phyloP scores from a whole-genome alignment of 129 eudicot genomes.

The Pittosporum tobira region DNA sequence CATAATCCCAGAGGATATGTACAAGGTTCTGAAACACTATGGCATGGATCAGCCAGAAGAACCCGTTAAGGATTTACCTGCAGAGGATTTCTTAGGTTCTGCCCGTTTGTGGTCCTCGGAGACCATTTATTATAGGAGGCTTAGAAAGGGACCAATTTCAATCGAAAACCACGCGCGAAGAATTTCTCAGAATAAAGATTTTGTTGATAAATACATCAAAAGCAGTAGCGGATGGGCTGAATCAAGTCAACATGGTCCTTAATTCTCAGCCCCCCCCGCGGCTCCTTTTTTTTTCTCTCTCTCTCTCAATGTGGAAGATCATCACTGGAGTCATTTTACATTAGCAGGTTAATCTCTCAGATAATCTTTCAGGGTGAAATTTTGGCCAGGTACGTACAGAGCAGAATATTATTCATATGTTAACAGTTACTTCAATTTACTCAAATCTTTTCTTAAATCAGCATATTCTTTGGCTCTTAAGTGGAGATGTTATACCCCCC shows the following conservation, averaged over 20 bases:
- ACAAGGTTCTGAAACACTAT: slow-evolving; percentile 28
- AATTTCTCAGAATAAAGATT: slow-evolving; percentile 36
- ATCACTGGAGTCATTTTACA: neutral
- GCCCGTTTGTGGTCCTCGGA: slow-evolving; percentile 61
- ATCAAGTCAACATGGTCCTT: slow-evolving; percentile 8
- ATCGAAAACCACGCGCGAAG: slow-evolving; percentile 42
- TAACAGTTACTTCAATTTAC: neutral
- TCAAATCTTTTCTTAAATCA: neutral
- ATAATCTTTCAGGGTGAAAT: neutral
- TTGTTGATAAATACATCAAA: slow-evolving; percentile 41
- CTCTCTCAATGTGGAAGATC: neutral
- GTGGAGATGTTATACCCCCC: neutral
- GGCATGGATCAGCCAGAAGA: slow-evolving; percentile 23
- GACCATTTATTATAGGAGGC: slow-evolving; percentile 41
- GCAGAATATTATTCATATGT: neutral
- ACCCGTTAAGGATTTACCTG: slow-evolving; percentile 15
- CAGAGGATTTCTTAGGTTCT: slow-evolving; percentile 36
- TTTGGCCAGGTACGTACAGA: slow-evolving; percentile 18
- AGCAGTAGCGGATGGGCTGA: slow-evolving; percentile 58
- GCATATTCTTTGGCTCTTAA: neutral
- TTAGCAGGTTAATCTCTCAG: neutral
- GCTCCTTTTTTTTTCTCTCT: neutral
- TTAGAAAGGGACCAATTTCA: slow-evolving; percentile 42
- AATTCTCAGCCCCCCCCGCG: neutral
- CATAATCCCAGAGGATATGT: slow-evolving; percentile 36